A percentile compares a stretch with the other conserved stretches of the same genome.
Evolutionary conservation across 2,329 filamentous ascomycete genomes (phyloP).

Genomic region (Ophiostoma fasciatum): DNA sequence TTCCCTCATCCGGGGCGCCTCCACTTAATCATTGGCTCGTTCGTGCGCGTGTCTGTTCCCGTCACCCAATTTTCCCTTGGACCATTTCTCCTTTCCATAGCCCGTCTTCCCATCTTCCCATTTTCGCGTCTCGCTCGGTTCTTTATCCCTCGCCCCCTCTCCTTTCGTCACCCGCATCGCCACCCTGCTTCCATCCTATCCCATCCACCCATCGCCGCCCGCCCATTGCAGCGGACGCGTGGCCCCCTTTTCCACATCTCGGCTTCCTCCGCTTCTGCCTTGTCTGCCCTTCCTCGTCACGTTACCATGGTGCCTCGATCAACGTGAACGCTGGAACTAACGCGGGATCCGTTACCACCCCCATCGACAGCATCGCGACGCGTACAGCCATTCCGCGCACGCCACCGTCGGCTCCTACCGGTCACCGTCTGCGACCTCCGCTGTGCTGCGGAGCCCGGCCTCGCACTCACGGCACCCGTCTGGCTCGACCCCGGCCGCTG

Average conservation of each 20-base stretch:
- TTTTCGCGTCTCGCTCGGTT: no score
- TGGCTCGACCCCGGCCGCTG: slow-evolving; percentile 1
- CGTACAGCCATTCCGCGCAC: slow-evolving; percentile 31
- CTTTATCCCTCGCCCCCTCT: slow-evolving; percentile 1
- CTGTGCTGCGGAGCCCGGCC: slow-evolving; percentile 34
- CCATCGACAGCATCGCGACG: slow-evolving; percentile 31
- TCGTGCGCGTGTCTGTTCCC: slow-evolving; percentile 8
- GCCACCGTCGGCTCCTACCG: slow-evolving; percentile 28
- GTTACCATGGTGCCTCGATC: slow-evolving; percentile 3
- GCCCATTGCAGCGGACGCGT: not conserved
- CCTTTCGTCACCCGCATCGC: slow-evolving; percentile 7
- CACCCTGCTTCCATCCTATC: slow-evolving; percentile 1
- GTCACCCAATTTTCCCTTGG: slow-evolving; percentile 6
- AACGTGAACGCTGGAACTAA: slow-evolving; percentile 4
- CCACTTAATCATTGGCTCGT: slow-evolving; percentile 10
- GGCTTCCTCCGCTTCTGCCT: slow-evolving; percentile 5
- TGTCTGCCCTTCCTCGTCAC: slow-evolving; percentile 7
- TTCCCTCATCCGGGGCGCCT: slow-evolving; percentile 7
- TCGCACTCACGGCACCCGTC: slow-evolving; percentile 26
- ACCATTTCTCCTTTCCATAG: slow-evolving; percentile 6
- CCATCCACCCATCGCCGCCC: not conserved
- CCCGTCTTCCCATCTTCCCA: slow-evolving; percentile 7
- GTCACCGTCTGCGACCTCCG: slow-evolving; percentile 30
- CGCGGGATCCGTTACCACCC: slow-evolving; percentile 6
- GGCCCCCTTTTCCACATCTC: not conserved